Conservation (phyloP, 257 asterid species). For the Solanum sejunctum region DNA sequence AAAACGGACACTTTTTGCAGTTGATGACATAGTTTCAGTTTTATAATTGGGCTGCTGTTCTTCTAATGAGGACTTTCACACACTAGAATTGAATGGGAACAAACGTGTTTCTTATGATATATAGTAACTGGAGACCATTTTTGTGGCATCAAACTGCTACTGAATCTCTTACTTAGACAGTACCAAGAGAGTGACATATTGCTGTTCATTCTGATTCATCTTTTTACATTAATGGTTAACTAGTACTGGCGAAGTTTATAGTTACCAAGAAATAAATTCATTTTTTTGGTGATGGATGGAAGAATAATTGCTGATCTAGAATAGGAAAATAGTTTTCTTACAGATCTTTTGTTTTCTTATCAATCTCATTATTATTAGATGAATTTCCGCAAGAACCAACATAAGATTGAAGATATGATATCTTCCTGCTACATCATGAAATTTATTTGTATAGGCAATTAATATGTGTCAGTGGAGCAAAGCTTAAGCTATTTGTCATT, state of each 20-base stretch:
- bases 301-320: background rate
- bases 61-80: background rate
- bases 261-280: background rate
- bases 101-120: background rate
- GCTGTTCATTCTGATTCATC: background rate
- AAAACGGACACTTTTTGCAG: background rate
- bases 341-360: background rate
- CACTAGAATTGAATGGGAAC: background rate
- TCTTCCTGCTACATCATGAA: background rate
- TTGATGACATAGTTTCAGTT: background rate
- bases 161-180: background rate
- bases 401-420: background rate
- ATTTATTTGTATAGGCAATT: background rate
- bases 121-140: background rate
- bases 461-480: background rate
- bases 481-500: background rate
- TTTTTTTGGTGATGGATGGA: background rate
- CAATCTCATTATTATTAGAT: background rate
- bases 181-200: background rate
- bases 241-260: background rate
- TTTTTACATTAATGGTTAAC: background rate
- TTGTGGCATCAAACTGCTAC: background rate
- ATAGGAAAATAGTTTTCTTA: background rate
- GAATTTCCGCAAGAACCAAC: background rate
- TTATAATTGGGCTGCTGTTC: background rate